These are phyloP conservation scores for Aspergillus hiratsukae DNA, from an alignment of 2,329 filamentous ascomycete species.

Conservation along the genomic window DNA sequence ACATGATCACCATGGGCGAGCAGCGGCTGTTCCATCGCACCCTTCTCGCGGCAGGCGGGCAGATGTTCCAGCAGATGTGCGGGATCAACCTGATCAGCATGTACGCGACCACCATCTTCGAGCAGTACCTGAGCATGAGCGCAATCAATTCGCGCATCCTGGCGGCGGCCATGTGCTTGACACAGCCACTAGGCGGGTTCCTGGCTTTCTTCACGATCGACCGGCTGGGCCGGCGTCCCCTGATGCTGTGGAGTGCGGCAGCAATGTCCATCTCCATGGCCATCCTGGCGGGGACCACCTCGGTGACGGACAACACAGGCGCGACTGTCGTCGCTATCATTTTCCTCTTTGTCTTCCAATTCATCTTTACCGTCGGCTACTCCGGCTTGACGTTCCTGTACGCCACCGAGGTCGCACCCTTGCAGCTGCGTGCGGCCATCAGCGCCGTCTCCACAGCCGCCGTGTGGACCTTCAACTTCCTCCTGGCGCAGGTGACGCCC, in stretches of 20 bases:
- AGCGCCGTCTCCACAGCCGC: slow-evolving; percentile 51
- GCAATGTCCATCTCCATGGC: slow-evolving; percentile 29
- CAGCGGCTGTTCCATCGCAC: slow-evolving; percentile 33
- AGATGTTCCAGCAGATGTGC: slow-evolving; percentile 37
- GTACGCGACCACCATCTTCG: slow-evolving; percentile 36
- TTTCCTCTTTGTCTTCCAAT: slow-evolving; percentile 58
- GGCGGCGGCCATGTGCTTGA: slow-evolving; percentile 27
- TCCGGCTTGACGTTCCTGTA: slow-evolving; percentile 59
- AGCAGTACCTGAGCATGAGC: slow-evolving; percentile 27
- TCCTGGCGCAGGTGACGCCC: slow-evolving; percentile 35
- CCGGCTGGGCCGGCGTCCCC: slow-evolving; percentile 33
- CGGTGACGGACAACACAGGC: slow-evolving; percentile 37
- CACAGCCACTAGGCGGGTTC: slow-evolving; percentile 36
- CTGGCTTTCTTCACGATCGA: slow-evolving; percentile 47
- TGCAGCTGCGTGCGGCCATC: slow-evolving; percentile 45
- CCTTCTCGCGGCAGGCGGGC: slow-evolving; percentile 28
- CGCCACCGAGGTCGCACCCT: slow-evolving; percentile 53
- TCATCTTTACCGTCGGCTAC: slow-evolving; percentile 57
- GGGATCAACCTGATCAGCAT: slow-evolving; percentile 36
- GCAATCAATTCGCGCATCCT: slow-evolving; percentile 23
- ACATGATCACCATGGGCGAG: slow-evolving; percentile 37
- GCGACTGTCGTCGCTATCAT: slow-evolving; percentile 51
- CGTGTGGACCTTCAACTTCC: slow-evolving; percentile 38
- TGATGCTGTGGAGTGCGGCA: slow-evolving; percentile 32
- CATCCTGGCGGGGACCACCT: slow-evolving; percentile 49